Percentiles rank a stretch among this genome's conserved stretches.
phyloP scores from a whole-genome alignment of 2,329 filamentous ascomycete genomes.

The Exophiala bonariae region DNA sequence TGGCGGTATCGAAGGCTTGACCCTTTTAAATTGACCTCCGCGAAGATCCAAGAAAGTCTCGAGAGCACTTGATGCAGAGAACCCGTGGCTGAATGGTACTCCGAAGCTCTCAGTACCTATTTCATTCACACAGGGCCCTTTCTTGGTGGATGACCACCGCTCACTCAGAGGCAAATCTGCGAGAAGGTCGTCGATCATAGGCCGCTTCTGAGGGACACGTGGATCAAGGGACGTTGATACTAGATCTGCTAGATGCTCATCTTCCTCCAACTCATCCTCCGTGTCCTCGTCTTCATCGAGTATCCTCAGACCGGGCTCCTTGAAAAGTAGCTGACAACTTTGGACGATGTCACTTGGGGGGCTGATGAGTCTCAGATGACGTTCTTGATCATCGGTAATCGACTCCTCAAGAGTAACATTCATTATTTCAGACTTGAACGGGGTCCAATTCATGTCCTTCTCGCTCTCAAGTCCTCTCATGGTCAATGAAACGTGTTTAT shows the following conservation, averaged over 20 bases:
- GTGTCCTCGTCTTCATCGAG: conserved; percentile 16
- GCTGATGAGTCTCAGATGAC: neutral
- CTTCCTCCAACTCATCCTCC: conserved; percentile 15
- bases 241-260: conserved; percentile 4
- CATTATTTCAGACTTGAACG: conserved; percentile 1
- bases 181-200: neutral
- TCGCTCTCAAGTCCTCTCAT: neutral
- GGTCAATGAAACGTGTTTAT: neutral
- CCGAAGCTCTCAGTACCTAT: neutral
- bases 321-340: conserved; percentile 27
- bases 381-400: conserved; percentile 4
- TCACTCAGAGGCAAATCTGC: neutral
- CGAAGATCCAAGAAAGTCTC: conserved; percentile 25
- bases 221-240: neutral
- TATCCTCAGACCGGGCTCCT: conserved; percentile 21
- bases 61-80: conserved; percentile 22
- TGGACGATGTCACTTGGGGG: conserved; percentile 6
- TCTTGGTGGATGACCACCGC: neutral
- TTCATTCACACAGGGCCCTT: neutral
- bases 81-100: neutral
- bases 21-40: conserved; percentile 23
- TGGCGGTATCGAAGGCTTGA: neutral
- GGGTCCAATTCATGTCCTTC: conserved; percentile 5
- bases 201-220: conserved; percentile 11
- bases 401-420: conserved; percentile 4